Base-by-base conservation (phyloP, 805 yeast genomes). In the Candida piceae region DNA sequence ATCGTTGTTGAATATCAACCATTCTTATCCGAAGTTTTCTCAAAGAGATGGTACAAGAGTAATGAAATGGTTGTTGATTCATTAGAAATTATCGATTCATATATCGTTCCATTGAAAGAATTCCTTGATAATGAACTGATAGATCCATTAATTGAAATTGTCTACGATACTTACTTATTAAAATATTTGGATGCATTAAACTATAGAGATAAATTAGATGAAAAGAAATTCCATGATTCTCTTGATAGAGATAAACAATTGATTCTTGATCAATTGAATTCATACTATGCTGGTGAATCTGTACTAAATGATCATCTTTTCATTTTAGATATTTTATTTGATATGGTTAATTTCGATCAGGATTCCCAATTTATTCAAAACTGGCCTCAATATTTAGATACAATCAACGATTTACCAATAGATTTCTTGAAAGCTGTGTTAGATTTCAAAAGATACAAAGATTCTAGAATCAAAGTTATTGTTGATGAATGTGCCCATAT, bases 391-490 rank as follows among this genome's bases (percentile, higher is more conserved):
- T 72, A 84, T 26, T 63, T 87, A 35, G 65, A 66, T 10, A 72
- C 72, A 28, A 87, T 80, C 64, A 80, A 86, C 63, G 88, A 86
- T 55, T 79, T 89, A 40, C 88, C 95, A 0, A 62, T 80, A 7
- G 80, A 75, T 34, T 74, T 87, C 50, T 69, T 89, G 29, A 74
- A 73, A 31, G 78, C 79, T 11, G 71, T 87, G 29, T 67, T 88
- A 36, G 45, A 72, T 66, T 50, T 64, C 71, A 49, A 74, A 64
- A 50, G 74, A 32, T 17, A 45, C 31, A 48, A 54, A 16, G 54
- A 50, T 20, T 48, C 53, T 8, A 50, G 46, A 32, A 35, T 43
- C 31, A 46, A 49, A 32, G 44, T 49, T 15, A 32, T 58, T n/a
- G 32, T 53, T 23, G 53, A 44, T 17, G 63, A 58, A 36, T 49